Conservation (phyloP, 257 asterid genomes). For the Capsicum baccatum region DNA sequence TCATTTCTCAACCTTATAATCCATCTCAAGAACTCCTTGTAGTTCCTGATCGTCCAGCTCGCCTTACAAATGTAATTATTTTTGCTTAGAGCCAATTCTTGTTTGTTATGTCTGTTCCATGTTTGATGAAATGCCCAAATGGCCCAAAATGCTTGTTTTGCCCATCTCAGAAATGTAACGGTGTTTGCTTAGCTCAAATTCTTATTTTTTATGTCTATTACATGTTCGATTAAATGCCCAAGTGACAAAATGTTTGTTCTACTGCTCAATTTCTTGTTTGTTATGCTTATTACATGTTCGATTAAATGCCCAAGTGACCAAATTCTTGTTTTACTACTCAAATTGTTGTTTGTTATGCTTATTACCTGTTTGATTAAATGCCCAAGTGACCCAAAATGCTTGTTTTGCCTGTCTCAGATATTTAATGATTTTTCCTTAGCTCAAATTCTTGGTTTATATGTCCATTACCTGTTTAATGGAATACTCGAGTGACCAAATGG, state of each 20-base stretch:
- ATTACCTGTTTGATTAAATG: conserved; percentile 37
- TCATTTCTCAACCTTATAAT: conserved; percentile 52
- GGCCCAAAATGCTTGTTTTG: conserved; percentile 12
- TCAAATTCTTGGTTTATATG: neutral
- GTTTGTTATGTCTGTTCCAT: neutral
- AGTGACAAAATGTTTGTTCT: neutral
- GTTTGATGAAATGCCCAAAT: conserved; percentile 42
- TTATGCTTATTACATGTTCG: neutral
- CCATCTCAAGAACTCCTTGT: conserved; percentile 31
- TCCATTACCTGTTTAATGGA: too few species aligned
- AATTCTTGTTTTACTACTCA: conserved; percentile 63
- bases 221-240: conserved; percentile 41
- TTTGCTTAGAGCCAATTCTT: neutral
- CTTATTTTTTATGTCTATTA: neutral
- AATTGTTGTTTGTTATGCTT: neutral
- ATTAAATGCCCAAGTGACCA: conserved; percentile 42
- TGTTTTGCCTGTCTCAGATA: conserved; percentile 48
- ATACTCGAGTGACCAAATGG: too few species aligned
- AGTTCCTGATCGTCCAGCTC: conserved; percentile 85
- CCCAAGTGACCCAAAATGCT: conserved; percentile 28
- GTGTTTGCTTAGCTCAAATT: conserved; percentile 35
- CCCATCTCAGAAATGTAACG: neutral
- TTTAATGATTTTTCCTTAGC: neutral
- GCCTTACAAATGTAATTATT: conserved; percentile 38
- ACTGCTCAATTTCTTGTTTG: too few species aligned